phyloP scores from a whole-genome alignment of 805 yeast species.

The Zygosaccharomyces lentus region DNA sequence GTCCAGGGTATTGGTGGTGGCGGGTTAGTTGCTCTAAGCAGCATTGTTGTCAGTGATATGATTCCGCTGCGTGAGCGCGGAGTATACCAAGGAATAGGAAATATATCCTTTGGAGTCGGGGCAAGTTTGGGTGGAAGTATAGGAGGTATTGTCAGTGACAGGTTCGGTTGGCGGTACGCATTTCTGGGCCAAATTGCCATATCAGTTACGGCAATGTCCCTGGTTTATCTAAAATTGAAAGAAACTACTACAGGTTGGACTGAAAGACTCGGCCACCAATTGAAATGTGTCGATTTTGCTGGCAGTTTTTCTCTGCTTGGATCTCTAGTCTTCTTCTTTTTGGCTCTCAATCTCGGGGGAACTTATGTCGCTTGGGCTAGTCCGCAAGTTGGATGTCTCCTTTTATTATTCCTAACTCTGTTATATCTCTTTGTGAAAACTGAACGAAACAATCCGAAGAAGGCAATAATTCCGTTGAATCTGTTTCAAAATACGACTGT shows the following conservation, averaged over 20 bases:
- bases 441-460: constrained; percentile 6
- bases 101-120: constrained; percentile 9
- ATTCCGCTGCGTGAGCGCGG: constrained; percentile 11
- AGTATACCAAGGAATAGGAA: constrained; percentile 11
- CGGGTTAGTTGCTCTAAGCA: constrained; percentile 7
- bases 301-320: constrained; percentile 12
- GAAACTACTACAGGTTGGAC: constrained; percentile 4
- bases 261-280: constrained; percentile 4
- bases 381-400: constrained; percentile 8
- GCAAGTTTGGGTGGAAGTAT: constrained; percentile 9
- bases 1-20: constrained; percentile 12
- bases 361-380: constrained; percentile 9
- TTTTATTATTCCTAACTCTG: constrained; percentile 3
- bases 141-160: constrained; percentile 10
- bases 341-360: constrained; percentile 13
- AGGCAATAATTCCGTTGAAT: constrained; percentile 9
- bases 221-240: constrained; percentile 7
- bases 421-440: constrained; percentile 5
- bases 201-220: constrained; percentile 5
- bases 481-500: constrained; percentile 6
- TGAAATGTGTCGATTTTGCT: constrained; percentile 9
- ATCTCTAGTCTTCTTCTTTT: constrained; percentile 10
- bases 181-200: constrained; percentile 8
- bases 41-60: constrained; percentile 5
- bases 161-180: constrained; percentile 11